phyloP scores from a whole-genome alignment of 164 flowering plant species.

The Annona squamosa region DNA sequence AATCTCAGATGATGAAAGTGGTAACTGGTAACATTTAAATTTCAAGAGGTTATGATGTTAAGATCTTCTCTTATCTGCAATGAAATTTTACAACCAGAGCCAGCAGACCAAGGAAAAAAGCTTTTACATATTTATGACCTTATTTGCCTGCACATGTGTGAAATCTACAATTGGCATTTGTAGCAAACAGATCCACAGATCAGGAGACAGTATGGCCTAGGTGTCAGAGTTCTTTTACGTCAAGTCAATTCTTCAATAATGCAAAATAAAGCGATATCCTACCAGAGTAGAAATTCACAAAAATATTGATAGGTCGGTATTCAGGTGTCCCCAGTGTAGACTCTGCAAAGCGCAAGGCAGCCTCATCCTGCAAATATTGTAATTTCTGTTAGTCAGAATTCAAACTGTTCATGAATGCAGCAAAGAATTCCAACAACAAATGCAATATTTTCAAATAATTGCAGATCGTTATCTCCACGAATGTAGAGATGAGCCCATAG shows the following conservation, averaged over 20 bases:
- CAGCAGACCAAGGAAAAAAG: no score
- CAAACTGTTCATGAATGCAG: background rate
- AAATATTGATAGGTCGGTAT: slow-evolving; percentile 85
- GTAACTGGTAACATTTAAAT: background rate
- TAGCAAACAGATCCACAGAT: background rate
- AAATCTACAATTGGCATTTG: background rate
- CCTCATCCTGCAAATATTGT: slow-evolving; percentile 63
- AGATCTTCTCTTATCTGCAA: no score
- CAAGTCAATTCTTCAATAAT: background rate
- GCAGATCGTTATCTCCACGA: background rate
- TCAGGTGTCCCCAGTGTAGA: slow-evolving; percentile 66
- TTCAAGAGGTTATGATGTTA: no score
- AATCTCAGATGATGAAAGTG: background rate
- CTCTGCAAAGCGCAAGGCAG: slow-evolving; percentile 78
- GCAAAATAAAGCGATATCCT: background rate
- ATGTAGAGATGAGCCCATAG: background rate
- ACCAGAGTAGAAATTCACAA: slow-evolving; percentile 93
- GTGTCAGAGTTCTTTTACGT: background rate
- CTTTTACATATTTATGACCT: no score
- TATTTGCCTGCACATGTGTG: background rate
- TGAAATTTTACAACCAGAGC: no score
- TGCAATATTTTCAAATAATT: background rate
- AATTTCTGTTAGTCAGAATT: background rate
- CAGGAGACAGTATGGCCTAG: background rate
- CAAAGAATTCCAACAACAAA: background rate